Base-by-base conservation (phyloP, 2,329 filamentous ascomycete species). In the Colletotrichum gloeosporioides region DNA sequence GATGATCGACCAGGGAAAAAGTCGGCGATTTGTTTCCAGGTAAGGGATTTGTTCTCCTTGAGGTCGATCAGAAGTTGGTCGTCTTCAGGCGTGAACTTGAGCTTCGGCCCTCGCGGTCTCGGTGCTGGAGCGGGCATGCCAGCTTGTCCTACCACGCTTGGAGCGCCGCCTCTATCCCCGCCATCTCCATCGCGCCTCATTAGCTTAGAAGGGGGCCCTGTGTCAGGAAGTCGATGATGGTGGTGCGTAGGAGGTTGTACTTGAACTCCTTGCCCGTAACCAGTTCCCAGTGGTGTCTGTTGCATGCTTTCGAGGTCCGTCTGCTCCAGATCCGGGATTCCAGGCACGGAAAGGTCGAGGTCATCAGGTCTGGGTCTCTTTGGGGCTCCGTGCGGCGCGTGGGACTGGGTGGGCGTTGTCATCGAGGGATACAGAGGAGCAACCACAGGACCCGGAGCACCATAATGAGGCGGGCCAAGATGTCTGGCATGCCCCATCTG, bases 21-120 rank as follows among this genome's bases (percentile, higher is more conserved):
- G 82, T 98, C 96, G 73, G 96, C 95, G 82, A 98, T 98, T 88
- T 98, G 96, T 86, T 98, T 98, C 96, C 96, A 98, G 6, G 96
- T 98, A 82, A 98, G 88, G 82, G 95, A 96, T 85, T 97, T 98
- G 82, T 97, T 96, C 86, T 98, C 96, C 85, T 98, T 98, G 77
- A 98, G 88, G 82, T 98, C 95, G 73, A 98, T 93, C 70, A 98
- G 89, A 64, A 98, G 87, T 79, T 95, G 93, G 84, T 98, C 96
- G 83, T 98, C 96, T 84, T 98, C 96, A 12, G 95, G 93, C 1
- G 96, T 98, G 82, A 98, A 98, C 85, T 98, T 98, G 80, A 98
- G 89, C 86, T 98, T 98, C 8, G 96, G 96, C 4, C 95, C 95
- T 76, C 95, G 92, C 12, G 96, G 96, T 80, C 94, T 89, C 69